Evolutionary conservation across 2,329 filamentous ascomycete species (phyloP).

Genomic region (Ilyonectria mors-panacis): DNA sequence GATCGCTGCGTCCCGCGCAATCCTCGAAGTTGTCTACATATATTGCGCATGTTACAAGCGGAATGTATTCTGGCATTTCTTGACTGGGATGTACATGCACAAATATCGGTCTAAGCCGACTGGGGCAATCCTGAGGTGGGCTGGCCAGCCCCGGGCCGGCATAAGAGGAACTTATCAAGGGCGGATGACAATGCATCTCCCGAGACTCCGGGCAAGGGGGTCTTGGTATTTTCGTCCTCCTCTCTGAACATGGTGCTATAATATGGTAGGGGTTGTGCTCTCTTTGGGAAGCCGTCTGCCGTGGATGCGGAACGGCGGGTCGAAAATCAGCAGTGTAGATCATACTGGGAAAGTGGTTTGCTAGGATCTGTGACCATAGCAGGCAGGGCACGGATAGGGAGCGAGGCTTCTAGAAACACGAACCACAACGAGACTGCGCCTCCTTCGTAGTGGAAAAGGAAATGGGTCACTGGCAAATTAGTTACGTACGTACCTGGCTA

Average conservation of each 20-base stretch:
- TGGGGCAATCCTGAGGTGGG: conserved; percentile 1
- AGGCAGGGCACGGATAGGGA: conserved; percentile 16
- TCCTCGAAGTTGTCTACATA: not conserved
- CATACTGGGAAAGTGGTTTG: conserved; percentile 3
- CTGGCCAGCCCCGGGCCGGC: conserved; percentile 15
- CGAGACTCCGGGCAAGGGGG: not conserved
- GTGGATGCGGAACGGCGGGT: conserved; percentile 15
- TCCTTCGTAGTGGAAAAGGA: conserved; percentile 22
- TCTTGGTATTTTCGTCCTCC: not conserved
- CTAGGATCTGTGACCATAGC: conserved; percentile 3
- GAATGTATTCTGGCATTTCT: not conserved
- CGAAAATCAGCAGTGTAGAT: conserved; percentile 1
- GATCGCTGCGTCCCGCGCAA: not conserved
- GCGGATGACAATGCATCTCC: conserved; percentile 1
- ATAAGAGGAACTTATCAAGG: not conserved
- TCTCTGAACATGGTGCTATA: not conserved
- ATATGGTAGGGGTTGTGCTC: not conserved
- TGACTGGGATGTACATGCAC: not conserved
- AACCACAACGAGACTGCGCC: conserved; percentile 15
- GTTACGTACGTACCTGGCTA: not conserved
- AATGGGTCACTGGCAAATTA: conserved; percentile 7
- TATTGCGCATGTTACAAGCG: not conserved
- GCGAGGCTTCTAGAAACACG: conserved; percentile 11
- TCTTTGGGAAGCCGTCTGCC: conserved; percentile 1
- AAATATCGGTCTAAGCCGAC: not conserved